These are phyloP conservation scores for Cinchona pubescens DNA, from an alignment of 257 asterid species.

Conservation along the genomic window DNA sequence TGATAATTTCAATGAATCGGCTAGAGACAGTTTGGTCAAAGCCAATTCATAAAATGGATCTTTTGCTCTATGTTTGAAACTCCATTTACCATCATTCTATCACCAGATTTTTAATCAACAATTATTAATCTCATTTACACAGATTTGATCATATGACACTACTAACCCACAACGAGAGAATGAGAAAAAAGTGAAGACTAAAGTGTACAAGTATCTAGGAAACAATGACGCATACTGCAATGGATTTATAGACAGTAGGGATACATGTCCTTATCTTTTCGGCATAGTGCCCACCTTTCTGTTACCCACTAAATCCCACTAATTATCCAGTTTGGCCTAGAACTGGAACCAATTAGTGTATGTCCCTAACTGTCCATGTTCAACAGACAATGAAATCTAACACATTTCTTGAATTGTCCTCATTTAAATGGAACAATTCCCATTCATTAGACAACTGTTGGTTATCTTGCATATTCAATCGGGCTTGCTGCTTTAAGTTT, in stretches of 20 bases:
- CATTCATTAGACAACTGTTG: too few relatives aligned
- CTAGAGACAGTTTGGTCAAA: conserved; percentile 34
- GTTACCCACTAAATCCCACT: background rate
- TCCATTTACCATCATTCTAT: conserved; percentile 85
- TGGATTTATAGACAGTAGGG: background rate
- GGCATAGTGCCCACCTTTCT: background rate
- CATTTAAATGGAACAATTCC: background rate
- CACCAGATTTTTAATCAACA: conserved; percentile 26
- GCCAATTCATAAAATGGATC: background rate
- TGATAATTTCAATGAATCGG: conserved; percentile 90
- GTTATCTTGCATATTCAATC: too few relatives aligned
- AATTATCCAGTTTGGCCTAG: background rate
- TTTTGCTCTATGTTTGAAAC: conserved; percentile 39
- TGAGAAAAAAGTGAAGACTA: background rate
- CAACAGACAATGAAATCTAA: background rate
- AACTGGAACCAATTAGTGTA: too few relatives aligned
- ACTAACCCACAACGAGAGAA: too few relatives aligned
- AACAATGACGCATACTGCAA: background rate
- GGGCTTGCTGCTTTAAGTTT: too few relatives aligned
- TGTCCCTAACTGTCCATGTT: background rate
- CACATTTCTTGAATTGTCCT: background rate
- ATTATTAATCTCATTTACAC: background rate
- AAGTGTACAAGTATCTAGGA: background rate
- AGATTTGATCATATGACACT: background rate
- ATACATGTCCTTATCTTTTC: background rate